Evolutionary conservation across 371 early-diverging fungal genomes (phyloP).

Genomic region (Lichtheimia ramosa): DNA sequence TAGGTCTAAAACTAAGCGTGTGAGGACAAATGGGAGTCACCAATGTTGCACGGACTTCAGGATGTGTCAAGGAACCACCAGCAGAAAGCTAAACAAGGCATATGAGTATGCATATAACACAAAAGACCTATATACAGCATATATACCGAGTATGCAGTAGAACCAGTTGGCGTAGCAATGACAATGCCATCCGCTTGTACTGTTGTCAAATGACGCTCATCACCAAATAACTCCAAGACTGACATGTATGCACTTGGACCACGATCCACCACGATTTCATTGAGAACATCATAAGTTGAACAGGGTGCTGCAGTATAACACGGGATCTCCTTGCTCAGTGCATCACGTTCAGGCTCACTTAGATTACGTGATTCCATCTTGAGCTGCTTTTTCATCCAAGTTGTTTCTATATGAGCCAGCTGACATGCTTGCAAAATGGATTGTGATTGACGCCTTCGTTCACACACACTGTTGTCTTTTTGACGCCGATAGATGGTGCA

Average conservation of each 20-base stretch:
- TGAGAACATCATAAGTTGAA: conserved; percentile 66
- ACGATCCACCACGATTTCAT: conserved; percentile 84
- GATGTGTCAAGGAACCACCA: conserved; percentile 93
- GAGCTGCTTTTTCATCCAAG: conserved; percentile 31
- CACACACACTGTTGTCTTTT: background rate
- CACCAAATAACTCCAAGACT: conserved; percentile 87
- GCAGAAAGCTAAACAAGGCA: conserved; percentile 70
- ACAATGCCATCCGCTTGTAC: conserved; percentile 91
- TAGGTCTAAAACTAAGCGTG: conserved; percentile 91
- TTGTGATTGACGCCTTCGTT: background rate
- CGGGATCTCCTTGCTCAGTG: conserved; percentile 18
- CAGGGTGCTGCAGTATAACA: conserved; percentile 38
- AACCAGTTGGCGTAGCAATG: conserved; percentile 93
- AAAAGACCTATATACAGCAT: background rate
- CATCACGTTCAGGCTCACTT: conserved; percentile 3
- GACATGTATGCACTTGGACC: conserved; percentile 89
- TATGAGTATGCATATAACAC: background rate
- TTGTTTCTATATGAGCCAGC: conserved; percentile 23
- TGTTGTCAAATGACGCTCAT: conserved; percentile 80
- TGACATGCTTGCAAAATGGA: conserved; percentile 10
- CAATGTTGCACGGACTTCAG: conserved; percentile 86
- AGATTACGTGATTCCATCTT: background rate
- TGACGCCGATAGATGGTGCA: conserved; percentile 71
- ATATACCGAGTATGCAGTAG: conserved; percentile 89
- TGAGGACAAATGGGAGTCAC: conserved; percentile 96